Base-by-base conservation (phyloP, 2,329 filamentous ascomycete genomes). In the Pyrenochaeta sp. region DNA sequence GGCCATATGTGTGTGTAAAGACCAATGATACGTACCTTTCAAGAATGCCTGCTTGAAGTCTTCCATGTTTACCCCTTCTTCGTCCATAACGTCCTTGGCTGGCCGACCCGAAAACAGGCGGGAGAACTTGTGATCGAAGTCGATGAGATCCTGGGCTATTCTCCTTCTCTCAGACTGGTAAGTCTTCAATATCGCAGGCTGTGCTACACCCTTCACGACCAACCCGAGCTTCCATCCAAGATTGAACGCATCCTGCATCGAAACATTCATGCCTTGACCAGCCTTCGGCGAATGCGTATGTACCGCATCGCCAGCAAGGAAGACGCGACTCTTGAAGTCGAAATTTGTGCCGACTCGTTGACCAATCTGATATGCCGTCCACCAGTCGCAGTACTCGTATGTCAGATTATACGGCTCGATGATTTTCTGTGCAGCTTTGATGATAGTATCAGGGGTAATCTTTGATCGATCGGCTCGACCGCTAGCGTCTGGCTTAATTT, bases 211-310 rank as follows among this genome's bases (percentile, higher is more conserved):
- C 23, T 78, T 81, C 18, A 84, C 68, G 0, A 83, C 82, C 23
- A 78, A 67, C 0, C 77, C 79, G 1, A 86, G 68, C 64, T 86
- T 86, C 83, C 84, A 86, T 23, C 81, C 82, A 0, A 86, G 75
- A 58, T 86, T 86, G 71, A 79, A 85, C 4, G 79, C 75, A 68
- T 91, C 88, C 62, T 89, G 87, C 84, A 91, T 88, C 27, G 81
- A 84, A 2, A 89, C 84, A 61, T 91, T 91, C 87, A 90, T 90
- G 11, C 88, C 88, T 66, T 90, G 87, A 1, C 87, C 87, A 0
- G 85, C 87, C 65, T 89, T 89, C 17, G 86, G 87, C 14, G 75
- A 78, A 61, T 83, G 81, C 2, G 81, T 83, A 54, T 83, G 80
- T 18, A 85, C 83, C 1, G 86, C 88, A 71, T 90, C 89, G 2